Percentiles rank a stretch among this genome's conserved stretches.
Conservation (phyloP, 768 basidiomycete species). For the Mycena rebaudengoi region DNA sequence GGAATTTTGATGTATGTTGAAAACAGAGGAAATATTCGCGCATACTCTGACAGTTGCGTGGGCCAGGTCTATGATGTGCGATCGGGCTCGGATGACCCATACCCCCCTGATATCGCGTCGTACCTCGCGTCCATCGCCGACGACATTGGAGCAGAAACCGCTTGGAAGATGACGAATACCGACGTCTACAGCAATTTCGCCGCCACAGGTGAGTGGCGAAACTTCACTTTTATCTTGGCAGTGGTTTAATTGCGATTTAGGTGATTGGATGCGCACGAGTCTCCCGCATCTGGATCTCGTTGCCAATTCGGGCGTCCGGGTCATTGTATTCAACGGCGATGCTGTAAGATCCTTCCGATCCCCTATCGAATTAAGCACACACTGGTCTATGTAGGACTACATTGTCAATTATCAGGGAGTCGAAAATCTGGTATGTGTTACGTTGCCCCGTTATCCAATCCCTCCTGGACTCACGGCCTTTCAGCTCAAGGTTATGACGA, state of each 20-base stretch:
- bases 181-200: constrained; percentile 60
- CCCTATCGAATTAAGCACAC: constrained; percentile 62
- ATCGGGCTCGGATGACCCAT: constrained; percentile 54
- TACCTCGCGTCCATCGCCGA: constrained; percentile 40
- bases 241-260: neutral
- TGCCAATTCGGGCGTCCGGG: constrained; percentile 61
- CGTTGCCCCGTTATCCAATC: neutral
- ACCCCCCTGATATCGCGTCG: constrained; percentile 53
- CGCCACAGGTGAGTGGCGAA: constrained; percentile 38
- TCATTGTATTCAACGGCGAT: constrained; percentile 58
- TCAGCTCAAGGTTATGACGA: constrained; percentile 47
- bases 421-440: constrained; percentile 28
- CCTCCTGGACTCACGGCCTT: neutral
- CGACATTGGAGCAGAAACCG: constrained; percentile 54
- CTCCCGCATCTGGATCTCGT: constrained; percentile 60
- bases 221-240: neutral
- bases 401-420: constrained; percentile 37
- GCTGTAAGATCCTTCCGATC: constrained; percentile 55
- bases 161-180: constrained; percentile 50
- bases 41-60: neutral
- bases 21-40: no score
- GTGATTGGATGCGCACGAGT: constrained; percentile 39
- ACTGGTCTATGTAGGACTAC: neutral
- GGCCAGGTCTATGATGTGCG: constrained; percentile 60
- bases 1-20: constrained; percentile 58